Evolutionary conservation across 2,329 filamentous ascomycete species (phyloP).

Genomic region (Fusarium napiforme): DNA sequence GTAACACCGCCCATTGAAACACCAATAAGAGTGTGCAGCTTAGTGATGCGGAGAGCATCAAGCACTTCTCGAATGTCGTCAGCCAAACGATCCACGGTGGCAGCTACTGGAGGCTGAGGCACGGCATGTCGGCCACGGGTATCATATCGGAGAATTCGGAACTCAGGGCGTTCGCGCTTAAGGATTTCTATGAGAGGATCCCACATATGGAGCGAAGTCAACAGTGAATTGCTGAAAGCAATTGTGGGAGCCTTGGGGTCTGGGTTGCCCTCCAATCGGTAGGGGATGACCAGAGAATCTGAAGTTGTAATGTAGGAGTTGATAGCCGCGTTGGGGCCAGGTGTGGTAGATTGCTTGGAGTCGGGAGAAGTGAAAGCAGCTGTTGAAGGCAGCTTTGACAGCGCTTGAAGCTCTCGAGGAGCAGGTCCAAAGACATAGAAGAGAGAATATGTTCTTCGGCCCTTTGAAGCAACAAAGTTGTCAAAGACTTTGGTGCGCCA

Average conservation of each 20-base stretch:
- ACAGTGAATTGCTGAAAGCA: conserved; percentile 82
- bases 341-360: conserved; percentile 64
- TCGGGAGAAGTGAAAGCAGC: conserved; percentile 66
- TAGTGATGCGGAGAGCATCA: conserved; percentile 73
- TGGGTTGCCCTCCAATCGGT: conserved; percentile 78
- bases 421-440: conserved; percentile 85
- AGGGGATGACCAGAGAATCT: conserved; percentile 77
- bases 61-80: conserved; percentile 75
- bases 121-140: conserved; percentile 73
- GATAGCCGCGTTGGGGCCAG: conserved; percentile 64
- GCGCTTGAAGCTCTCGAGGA: conserved; percentile 72
- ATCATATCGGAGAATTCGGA: conserved; percentile 82
- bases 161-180: conserved; percentile 66
- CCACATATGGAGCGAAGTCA: conserved; percentile 85
- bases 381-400: conserved; percentile 60
- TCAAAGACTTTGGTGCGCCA: conserved; percentile 69
- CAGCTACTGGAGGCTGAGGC: conserved; percentile 59
- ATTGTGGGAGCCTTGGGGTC: conserved; percentile 76
- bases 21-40: conserved; percentile 75
- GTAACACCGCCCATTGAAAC: conserved; percentile 87
- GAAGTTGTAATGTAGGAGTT: conserved; percentile 74
- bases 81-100: conserved; percentile 73
- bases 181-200: conserved; percentile 76
- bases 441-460: conserved; percentile 72
- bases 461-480: conserved; percentile 67